Evolutionary conservation across 202 grass and related monocot genomes (phyloP), one percentile per base, ranked within the genome.

Genomic region (Panicum hallii): DNA sequence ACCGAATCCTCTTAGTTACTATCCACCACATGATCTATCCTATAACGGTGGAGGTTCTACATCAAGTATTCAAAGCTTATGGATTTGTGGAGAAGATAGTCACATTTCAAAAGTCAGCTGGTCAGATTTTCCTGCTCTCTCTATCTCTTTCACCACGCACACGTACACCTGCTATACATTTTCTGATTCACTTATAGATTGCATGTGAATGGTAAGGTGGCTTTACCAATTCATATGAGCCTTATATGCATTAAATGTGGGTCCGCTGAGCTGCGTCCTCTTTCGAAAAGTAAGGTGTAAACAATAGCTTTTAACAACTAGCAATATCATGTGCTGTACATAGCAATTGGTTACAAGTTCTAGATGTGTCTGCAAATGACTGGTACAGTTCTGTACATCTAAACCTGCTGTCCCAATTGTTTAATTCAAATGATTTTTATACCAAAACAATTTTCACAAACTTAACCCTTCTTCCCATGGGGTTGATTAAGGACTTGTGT

Each of bases 1-100:
- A 99, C 92, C 90, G 93, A 80, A 99, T 99, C 81, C 97, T 99
- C 76, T 87, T 99, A 86, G 93, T 92, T 88, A 96, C 97, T 72
- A 89, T 99, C 84, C 97, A 99, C 93, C 97, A 99, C 86, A 94
- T 99, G 93, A 77, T 99, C 53, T 99, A 99, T 90, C 97, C 93
- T 65, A 99, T 99, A 90, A 96, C 97, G 34, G 91, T 99, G 81
- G 97, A 99, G 74, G 84, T 99, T 80, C 84, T 99, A 20, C 93
- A 99, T 86, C 90, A 99, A 93, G 93, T 99, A 65, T 99, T 99
- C 89, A 96, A 94, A 91, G 91, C 97, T 88, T 91, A 92, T 81
- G 93, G 97, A 91, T 94, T 84, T 92, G 91, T 99, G 73, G 97
- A 99, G 88, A 99, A 99, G 88, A 94, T 99, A 66, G 97, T 96